Conservation (phyloP, 306 rosid genomes). For the Quercus berberidifolia region DNA sequence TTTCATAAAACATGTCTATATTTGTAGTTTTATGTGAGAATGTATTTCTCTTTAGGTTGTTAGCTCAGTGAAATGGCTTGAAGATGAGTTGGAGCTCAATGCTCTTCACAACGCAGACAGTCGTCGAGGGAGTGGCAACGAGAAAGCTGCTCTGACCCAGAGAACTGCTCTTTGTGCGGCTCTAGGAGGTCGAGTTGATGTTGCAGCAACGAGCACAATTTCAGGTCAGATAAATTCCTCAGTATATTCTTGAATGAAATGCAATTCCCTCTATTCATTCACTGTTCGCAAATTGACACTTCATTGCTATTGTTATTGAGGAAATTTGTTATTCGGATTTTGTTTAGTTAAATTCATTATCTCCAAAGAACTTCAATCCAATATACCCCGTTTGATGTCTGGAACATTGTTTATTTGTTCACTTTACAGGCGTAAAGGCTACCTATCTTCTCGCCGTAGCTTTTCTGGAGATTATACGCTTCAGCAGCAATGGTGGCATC, state of each 20-base stretch:
- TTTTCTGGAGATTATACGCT: conserved; percentile 91
- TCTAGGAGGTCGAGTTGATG: conserved; percentile 92
- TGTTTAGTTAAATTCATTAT: neutral
- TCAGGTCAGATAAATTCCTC: conserved; percentile 54
- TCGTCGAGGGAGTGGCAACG: conserved; percentile 83
- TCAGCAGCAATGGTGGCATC: conserved; percentile 93
- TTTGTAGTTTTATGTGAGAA: neutral
- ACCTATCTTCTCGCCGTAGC: conserved; percentile 99
- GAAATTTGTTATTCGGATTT: neutral
- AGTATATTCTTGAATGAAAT: neutral
- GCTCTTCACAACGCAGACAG: conserved; percentile 97
- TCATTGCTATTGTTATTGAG: neutral
- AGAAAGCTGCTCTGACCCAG: conserved; percentile 90
- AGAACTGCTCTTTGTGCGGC: conserved; percentile 96
- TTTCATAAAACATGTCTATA: neutral
- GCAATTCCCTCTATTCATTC: conserved; percentile 8
- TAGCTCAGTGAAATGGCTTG: conserved; percentile 99
- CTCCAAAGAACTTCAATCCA: neutral
- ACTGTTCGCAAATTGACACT: neutral
- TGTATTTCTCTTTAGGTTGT: conserved; percentile 64
- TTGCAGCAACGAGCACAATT: conserved; percentile 80
- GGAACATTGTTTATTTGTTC: conserved; percentile 11
- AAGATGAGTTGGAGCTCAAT: conserved; percentile 95
- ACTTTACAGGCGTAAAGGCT: conserved; percentile 87
- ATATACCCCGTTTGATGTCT: neutral